Percentiles rank a stretch among this genome's conserved stretches.
phyloP scores from a whole-genome alignment of 1,284 basidiomycete genomes.

The Pholiota adiposa region DNA sequence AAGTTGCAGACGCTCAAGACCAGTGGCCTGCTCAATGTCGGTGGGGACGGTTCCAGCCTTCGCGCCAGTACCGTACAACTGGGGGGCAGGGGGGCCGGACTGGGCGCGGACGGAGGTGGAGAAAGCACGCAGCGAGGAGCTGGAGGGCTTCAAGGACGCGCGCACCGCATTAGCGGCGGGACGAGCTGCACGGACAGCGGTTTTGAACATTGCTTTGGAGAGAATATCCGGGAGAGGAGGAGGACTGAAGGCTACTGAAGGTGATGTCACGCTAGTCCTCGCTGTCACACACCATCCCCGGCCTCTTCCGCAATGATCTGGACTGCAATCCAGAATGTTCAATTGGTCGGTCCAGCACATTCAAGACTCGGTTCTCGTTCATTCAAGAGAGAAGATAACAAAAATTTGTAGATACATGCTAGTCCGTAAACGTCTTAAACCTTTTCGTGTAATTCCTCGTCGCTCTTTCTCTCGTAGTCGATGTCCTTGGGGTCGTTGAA shows the following conservation, averaged over 20 bases:
- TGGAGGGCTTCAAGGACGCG: slow-evolving; percentile 32
- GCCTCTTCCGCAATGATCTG: slow-evolving; percentile 18
- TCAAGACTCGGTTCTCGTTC: background rate
- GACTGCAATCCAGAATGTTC: background rate
- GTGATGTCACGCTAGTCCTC: slow-evolving; percentile 17
- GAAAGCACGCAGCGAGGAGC: slow-evolving; percentile 52
- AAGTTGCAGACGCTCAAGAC: slow-evolving; percentile 95
- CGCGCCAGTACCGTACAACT: slow-evolving; percentile 75
- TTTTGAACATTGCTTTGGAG: slow-evolving; percentile 40
- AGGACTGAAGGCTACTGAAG: slow-evolving; percentile 2
- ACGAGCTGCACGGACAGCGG: slow-evolving; percentile 44
- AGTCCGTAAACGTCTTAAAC: background rate
- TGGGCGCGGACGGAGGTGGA: slow-evolving; percentile 55
- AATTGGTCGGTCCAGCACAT: slow-evolving; percentile 1
- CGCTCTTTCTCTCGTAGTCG: slow-evolving; percentile 19
- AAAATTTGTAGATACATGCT: background rate
- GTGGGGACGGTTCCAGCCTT: slow-evolving; percentile 82
- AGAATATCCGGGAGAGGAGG: slow-evolving; percentile 15
- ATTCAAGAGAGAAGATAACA: background rate
- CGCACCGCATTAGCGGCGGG: slow-evolving; percentile 40
- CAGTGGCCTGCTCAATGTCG: slow-evolving; percentile 91
- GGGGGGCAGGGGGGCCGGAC: slow-evolving; percentile 63
- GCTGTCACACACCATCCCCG: slow-evolving; percentile 19
- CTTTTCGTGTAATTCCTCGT: slow-evolving; percentile 23
- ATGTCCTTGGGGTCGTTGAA: slow-evolving; percentile 17